Evolutionary conservation across 2,329 filamentous ascomycete species (phyloP).

Genomic region (Chrysoporthe deuterocubensis): DNA sequence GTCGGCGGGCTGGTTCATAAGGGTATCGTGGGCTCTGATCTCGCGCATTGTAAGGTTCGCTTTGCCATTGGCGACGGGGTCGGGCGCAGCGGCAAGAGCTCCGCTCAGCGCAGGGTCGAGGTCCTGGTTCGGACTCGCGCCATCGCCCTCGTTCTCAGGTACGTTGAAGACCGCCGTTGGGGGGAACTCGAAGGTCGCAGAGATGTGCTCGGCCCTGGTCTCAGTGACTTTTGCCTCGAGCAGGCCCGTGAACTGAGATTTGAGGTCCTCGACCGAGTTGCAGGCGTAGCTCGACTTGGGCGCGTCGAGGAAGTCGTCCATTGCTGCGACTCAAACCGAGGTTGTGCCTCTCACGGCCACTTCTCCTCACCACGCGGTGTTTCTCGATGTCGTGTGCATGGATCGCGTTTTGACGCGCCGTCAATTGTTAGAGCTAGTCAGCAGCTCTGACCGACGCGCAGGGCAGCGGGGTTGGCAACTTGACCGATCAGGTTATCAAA

Average conservation of each 20-base stretch:
- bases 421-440: neutral
- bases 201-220: constrained; percentile 55
- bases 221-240: constrained; percentile 49
- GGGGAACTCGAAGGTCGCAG: constrained; percentile 51
- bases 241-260: constrained; percentile 46
- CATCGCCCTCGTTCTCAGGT: constrained; percentile 42
- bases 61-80: constrained; percentile 13
- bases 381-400: neutral
- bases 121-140: constrained; percentile 32
- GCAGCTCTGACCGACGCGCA: neutral
- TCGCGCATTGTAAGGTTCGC: constrained; percentile 36
- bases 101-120: constrained; percentile 21
- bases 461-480: neutral
- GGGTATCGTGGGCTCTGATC: constrained; percentile 49
- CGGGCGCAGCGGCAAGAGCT: constrained; percentile 41
- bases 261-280: constrained; percentile 50
- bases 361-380: neutral
- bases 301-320: constrained; percentile 40
- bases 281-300: constrained; percentile 38
- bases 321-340: constrained; percentile 26
- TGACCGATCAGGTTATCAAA: no score
- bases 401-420: neutral
- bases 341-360: neutral
- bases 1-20: constrained; percentile 54
- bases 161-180: constrained; percentile 50